A percentile compares a stretch with the other conserved stretches of the same genome.
Evolutionary conservation across 2,329 filamentous ascomycete species (phyloP).

Genomic region (Endoconidiophora polonica): DNA sequence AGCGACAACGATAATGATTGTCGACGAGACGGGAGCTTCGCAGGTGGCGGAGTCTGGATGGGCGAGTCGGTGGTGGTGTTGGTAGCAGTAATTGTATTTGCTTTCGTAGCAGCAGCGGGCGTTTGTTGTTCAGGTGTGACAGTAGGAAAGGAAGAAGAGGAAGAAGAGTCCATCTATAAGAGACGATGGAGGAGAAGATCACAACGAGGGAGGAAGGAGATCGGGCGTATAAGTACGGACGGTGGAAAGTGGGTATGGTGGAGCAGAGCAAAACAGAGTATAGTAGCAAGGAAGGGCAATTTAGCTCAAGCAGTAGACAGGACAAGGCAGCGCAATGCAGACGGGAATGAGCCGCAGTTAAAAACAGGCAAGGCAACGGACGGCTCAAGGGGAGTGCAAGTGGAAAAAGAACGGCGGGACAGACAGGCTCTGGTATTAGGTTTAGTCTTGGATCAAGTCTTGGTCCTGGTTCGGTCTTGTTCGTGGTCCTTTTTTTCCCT

Average conservation of each 20-base stretch:
- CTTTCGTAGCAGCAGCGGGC: not conserved
- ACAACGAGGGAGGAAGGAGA: not conserved
- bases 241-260: constrained; percentile 3
- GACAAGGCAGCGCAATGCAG: not conserved
- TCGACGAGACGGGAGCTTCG: constrained; percentile 11
- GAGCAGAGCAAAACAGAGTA: not conserved
- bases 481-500: constrained; percentile 1
- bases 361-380: constrained; percentile 1
- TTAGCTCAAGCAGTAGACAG: not conserved
- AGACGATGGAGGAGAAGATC: not conserved
- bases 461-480: too few relatives aligned
- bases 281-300: not conserved
- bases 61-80: constrained; percentile 3
- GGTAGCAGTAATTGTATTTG: not conserved
- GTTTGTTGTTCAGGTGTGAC: constrained; percentile 3
- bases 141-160: not conserved
- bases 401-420: not conserved
- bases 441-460: too few relatives aligned
- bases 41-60: constrained; percentile 9
- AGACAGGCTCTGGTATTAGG: too few relatives aligned
- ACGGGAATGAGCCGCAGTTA: constrained; percentile 6
- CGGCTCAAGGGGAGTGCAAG: not conserved
- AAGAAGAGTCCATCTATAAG: constrained; percentile 12
- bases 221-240: not conserved
- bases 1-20: constrained; percentile 8